Base-by-base conservation (phyloP, 495 filamentous ascomycete species). In the Talaromyces stipitatus region DNA sequence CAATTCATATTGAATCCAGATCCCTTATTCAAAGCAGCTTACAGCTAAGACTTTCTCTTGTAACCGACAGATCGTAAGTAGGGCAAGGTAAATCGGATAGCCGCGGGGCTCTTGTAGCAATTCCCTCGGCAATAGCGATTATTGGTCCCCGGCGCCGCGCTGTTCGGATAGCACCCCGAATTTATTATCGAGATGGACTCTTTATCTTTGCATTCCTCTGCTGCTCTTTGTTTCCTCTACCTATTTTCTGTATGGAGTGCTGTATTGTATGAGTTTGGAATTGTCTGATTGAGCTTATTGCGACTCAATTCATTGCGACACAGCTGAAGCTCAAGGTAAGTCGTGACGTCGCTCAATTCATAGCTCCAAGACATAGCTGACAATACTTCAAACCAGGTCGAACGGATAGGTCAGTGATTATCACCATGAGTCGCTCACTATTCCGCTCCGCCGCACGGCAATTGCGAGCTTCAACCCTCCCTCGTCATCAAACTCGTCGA, bases 371-470 rank as follows among this genome's bases (percentile, higher is more conserved):
- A 41, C 4, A 41, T 41, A 18, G n/a, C 36, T 41, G 18, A 41
- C n/a, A 18, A 16, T 18, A 0, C n/a, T 18, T 20, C 4, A 16
- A 41, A 36, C n/a, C 36, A 41, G 36, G 9, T 41, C 18, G n/a
- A 2, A 14, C 16, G 4, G 32, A 36, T 9, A 36, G 1, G 18
- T 41, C 33, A 38, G 9, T 20, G 36, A 18, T 16, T 41, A 18
- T 41, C 16, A 41, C 36, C 7, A 72, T 77, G 72, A 74, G 75
- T 38, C 63, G 66, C 30, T 70, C 71, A 24, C 24, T 74, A 32
- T 60, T 77, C 18, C 72, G 70, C 54, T 59, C 68, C 27, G 70
- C 68, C 47, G 64, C 69, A 43, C 72, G 72, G 60, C 68, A 70
- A 27, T 43, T 69, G 23, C 65, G 63, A 56, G 46, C 69, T 27